These are phyloP conservation scores for Boletus huronensis DNA, from an alignment of 768 basidiomycete species.

Conservation along the genomic window DNA sequence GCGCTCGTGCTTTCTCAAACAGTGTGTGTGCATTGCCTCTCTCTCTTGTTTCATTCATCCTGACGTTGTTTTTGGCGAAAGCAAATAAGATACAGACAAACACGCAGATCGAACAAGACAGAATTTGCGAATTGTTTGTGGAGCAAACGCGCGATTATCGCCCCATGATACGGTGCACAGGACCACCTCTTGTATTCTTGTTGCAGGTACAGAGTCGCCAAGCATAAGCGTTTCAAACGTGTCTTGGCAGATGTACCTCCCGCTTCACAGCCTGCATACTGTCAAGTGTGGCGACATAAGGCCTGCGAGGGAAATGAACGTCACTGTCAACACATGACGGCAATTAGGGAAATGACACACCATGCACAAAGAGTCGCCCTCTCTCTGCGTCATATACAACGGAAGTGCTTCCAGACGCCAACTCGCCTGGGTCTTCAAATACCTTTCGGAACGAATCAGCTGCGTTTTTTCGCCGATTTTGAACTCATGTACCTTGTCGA, in stretches of 20 bases:
- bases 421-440: constrained; percentile 63
- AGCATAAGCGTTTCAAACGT: background rate
- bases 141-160: background rate
- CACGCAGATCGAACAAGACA: constrained; percentile 5
- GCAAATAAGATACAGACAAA: background rate
- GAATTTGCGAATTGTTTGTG: background rate
- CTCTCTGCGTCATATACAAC: constrained; percentile 53
- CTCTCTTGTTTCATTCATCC: background rate
- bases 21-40: background rate
- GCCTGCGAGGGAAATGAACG: constrained; percentile 21
- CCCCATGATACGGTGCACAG: background rate
- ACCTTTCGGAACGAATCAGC: constrained; percentile 36
- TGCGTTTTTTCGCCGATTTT: background rate
- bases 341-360: constrained; percentile 34
- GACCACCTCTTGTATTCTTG: background rate
- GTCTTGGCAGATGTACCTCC: background rate
- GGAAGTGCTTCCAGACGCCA: constrained; percentile 55
- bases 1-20: background rate
- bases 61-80: background rate
- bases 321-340: constrained; percentile 3
- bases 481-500: constrained; percentile 47
- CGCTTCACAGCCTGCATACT: constrained; percentile 27
- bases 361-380: constrained; percentile 53
- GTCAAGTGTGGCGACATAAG: constrained; percentile 34
- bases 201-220: background rate